Conservation (phyloP, 305 asterid species). For the Fraxinus velutina region DNA sequence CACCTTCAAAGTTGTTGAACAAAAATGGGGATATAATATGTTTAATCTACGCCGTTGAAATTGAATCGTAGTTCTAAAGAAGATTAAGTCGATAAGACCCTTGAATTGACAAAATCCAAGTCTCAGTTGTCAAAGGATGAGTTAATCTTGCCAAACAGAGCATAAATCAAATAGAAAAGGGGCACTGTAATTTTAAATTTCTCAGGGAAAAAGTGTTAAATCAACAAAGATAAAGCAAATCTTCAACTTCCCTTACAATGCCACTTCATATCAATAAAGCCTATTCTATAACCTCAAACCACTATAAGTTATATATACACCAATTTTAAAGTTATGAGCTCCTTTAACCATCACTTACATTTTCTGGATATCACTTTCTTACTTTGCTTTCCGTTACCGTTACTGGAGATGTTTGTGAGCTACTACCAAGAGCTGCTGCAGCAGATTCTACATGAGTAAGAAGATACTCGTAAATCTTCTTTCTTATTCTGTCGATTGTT, state of each 20-base stretch:
- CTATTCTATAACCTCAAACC: conserved; percentile 37
- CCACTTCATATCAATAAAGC: conserved; percentile 28
- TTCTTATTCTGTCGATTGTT: conserved; percentile 76
- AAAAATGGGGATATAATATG: conserved; percentile 39
- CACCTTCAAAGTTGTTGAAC: conserved; percentile 26
- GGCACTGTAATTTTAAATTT: not conserved
- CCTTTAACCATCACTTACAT: conserved; percentile 33
- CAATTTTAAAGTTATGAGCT: conserved; percentile 26
- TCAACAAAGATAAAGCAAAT: not conserved
- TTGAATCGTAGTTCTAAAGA: conserved; percentile 45
- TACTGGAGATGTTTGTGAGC: conserved; percentile 43
- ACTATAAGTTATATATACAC: conserved; percentile 40
- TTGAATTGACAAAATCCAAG: conserved; percentile 62
- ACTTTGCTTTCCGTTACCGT: conserved; percentile 43
- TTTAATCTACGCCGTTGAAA: conserved; percentile 34
- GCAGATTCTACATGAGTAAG: conserved; percentile 96
- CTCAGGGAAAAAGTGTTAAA: not conserved
- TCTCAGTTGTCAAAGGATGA: conserved; percentile 37
- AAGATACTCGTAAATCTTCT: conserved; percentile 93
- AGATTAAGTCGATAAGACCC: conserved; percentile 23
- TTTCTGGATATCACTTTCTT: conserved; percentile 41
- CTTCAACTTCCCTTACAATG: conserved; percentile 10
- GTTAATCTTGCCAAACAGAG: not conserved
- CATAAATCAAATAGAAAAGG: not conserved
- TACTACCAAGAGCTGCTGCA: conserved; percentile 85